Evolutionary conservation across 2,329 filamentous ascomycete species (phyloP).

Genomic region (Aspergillus sp.): DNA sequence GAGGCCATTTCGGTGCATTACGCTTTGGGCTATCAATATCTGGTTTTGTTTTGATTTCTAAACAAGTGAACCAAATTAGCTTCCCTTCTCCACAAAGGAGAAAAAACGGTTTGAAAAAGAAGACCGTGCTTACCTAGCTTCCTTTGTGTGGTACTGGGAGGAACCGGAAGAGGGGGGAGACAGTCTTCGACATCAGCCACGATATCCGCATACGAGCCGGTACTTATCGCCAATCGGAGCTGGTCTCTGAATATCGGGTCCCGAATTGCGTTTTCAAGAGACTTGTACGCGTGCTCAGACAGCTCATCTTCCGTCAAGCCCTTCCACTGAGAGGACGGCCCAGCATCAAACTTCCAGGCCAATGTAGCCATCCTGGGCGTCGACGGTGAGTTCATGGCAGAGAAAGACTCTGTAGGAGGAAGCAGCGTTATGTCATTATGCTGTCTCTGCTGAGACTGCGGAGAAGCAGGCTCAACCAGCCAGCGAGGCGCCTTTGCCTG

Average conservation of each 20-base stretch:
- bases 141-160: conserved; percentile 3
- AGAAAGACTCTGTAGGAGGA: too few species aligned
- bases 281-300: conserved; percentile 14
- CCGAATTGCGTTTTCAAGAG: conserved; percentile 10
- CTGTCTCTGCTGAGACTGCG: background rate
- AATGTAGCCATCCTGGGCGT: background rate
- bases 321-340: conserved; percentile 1
- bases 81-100: too few species aligned
- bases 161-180: conserved; percentile 13
- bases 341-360: conserved; percentile 16
- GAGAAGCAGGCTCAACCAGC: conserved; percentile 5
- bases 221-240: conserved; percentile 4
- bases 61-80: too few species aligned
- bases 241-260: conserved; percentile 8
- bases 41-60: too few species aligned
- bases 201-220: conserved; percentile 1
- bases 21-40: too few species aligned
- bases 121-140: too few species aligned
- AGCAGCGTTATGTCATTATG: background rate
- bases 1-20: too few species aligned
- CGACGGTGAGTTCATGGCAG: background rate
- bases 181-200: conserved; percentile 13
- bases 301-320: conserved; percentile 5
- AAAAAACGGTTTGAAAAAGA: too few species aligned
- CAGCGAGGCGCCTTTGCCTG: conserved; percentile 6